Evolutionary conservation across 2,329 filamentous ascomycete genomes (phyloP).

Genomic region (Clonostachys rosea): DNA sequence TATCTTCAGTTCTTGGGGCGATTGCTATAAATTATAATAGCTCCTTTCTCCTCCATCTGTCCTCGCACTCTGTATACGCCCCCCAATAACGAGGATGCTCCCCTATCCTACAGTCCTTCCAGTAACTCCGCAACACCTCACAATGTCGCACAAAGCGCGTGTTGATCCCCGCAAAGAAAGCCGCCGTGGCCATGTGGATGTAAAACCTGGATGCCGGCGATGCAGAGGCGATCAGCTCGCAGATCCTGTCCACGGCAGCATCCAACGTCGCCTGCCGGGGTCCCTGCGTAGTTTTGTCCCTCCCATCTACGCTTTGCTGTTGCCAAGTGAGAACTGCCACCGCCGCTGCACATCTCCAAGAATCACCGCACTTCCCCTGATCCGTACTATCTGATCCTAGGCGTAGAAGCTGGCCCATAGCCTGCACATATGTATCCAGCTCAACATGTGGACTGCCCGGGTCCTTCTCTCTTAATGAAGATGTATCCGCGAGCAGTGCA

Average conservation of each 20-base stretch:
- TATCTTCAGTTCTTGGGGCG: too few species aligned
- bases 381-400: constrained; percentile 8
- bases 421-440: constrained; percentile 9
- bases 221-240: constrained; percentile 21
- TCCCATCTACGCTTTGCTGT: neutral
- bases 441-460: neutral
- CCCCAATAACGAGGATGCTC: constrained; percentile 27
- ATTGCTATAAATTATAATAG: constrained; percentile 1
- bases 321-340: constrained; percentile 19
- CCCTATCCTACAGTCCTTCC: constrained; percentile 26
- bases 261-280: constrained; percentile 9
- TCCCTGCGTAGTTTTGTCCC: neutral
- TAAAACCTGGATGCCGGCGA: constrained; percentile 27
- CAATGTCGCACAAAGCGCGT: constrained; percentile 23
- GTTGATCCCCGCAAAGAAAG: constrained; percentile 28
- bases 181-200: constrained; percentile 28
- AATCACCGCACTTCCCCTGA: constrained; percentile 4
- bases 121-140: constrained; percentile 25
- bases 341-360: constrained; percentile 11
- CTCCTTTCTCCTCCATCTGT: constrained; percentile 19
- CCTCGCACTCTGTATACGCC: constrained; percentile 20
- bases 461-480: too few species aligned
- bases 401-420: constrained; percentile 16
- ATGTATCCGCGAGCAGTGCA: constrained; percentile 19
- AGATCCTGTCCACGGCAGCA: constrained; percentile 24